Conservation (phyloP, 2,329 filamentous ascomycete species). For the Cladosporium sp. region DNA sequence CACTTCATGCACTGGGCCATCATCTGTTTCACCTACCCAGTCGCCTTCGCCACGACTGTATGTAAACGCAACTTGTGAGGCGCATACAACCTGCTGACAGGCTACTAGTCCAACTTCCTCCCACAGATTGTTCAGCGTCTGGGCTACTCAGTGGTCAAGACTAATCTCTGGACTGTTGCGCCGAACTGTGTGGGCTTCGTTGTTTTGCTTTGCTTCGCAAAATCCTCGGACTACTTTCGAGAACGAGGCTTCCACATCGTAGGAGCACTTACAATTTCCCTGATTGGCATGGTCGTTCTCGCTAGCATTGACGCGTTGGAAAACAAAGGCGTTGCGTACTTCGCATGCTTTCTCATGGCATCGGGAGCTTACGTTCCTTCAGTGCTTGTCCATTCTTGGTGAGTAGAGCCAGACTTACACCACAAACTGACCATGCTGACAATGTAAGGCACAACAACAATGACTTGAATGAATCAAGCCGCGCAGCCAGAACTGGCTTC, state of each 20-base stretch:
- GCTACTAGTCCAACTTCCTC: constrained; percentile 38
- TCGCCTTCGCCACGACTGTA: constrained; percentile 41
- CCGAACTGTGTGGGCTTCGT: constrained; percentile 46
- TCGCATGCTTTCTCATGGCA: constrained; percentile 47
- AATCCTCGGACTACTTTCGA: constrained; percentile 41
- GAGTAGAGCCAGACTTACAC: not conserved
- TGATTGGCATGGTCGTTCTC: constrained; percentile 43
- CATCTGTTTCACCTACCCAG: constrained; percentile 45
- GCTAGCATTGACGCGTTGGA: constrained; percentile 39
- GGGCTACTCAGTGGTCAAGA: constrained; percentile 42
- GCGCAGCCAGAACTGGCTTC: constrained; percentile 46
- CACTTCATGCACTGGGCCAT: constrained; percentile 43
- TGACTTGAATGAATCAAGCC: constrained; percentile 46
- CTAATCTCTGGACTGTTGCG: constrained; percentile 47
- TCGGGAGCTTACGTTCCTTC: constrained; percentile 44
- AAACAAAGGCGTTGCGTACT: constrained; percentile 45
- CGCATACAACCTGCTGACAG: too few species aligned
- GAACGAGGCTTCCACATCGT: constrained; percentile 46
- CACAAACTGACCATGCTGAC: not conserved
- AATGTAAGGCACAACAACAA: constrained; percentile 46
- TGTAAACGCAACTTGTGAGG: too few species aligned
- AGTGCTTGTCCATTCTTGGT: constrained; percentile 46
- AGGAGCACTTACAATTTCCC: constrained; percentile 35
- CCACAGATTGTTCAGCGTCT: constrained; percentile 44
- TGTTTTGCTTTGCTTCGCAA: constrained; percentile 41